phyloP scores from a whole-genome alignment of 148 eudicot species.

The Rhododendron henanense region DNA sequence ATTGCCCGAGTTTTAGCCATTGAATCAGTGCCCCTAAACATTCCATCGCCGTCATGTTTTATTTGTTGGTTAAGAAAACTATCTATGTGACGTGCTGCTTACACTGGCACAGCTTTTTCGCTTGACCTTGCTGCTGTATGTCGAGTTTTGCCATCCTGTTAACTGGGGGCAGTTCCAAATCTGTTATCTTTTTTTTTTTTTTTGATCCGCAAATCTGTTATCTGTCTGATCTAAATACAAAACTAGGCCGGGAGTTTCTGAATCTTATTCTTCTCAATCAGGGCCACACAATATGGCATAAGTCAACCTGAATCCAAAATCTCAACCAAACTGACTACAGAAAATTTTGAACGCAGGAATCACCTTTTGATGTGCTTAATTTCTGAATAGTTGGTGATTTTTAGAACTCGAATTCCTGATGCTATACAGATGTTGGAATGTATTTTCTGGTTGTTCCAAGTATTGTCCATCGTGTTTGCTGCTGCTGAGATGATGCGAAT shows the following conservation, averaged over 20 bases:
- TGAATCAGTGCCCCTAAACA: neutral
- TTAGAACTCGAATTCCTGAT: neutral
- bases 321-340: neutral
- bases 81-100: neutral
- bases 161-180: neutral
- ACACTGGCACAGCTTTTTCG: neutral
- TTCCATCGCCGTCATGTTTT: neutral
- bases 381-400: neutral
- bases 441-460: neutral
- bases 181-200: no score
- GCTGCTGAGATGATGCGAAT: neutral
- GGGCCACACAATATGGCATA: neutral
- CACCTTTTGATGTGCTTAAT: neutral
- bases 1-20: neutral
- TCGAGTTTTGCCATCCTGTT: neutral
- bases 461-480: neutral
- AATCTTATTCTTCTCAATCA: neutral
- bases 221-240: no score
- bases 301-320: slow-evolving; percentile 5
- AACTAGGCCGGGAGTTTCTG: neutral
- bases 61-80: neutral
- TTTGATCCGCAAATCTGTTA: no score
- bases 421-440: neutral
- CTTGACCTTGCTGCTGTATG: neutral
- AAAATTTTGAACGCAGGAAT: neutral